Base-by-base conservation (phyloP, 495 filamentous ascomycete species). In the Neurospora sp. region DNA sequence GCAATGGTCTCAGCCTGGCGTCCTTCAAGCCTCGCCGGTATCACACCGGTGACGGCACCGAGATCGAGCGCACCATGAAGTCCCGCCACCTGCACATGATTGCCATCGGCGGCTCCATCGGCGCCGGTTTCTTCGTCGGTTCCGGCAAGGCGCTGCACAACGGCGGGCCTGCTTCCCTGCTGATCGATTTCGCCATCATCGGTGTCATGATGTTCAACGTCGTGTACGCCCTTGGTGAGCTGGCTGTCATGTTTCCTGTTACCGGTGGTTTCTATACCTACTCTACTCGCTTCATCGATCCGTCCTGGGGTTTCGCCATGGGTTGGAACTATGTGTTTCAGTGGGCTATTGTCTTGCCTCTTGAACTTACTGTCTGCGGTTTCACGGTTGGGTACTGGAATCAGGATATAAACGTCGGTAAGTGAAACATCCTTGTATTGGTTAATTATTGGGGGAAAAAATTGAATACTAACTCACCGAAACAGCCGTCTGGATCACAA, bases 301-400 rank as follows among this genome's bases (percentile, higher is more conserved):
- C 90, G 12, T 90, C 90, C 71, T 88, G 93, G 86, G 93, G 93
- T 69, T 96, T 97, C 79, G 91, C 93, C 74, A 94, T 97, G 85
- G 93, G 93, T 71, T 93, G 90, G 89, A 89, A 92, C 78, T 93
- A 93, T 77, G 87, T 89, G 71, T 82, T 91, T 69, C 84, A 87
- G 77, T 93, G 91, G 91, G 79, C 83, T 53, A 80, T 87, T 59
- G 85, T 89, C 45, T 79, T 89, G 39, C 86, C 86, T 44, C 82
- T 89, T 22, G 88, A 89, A 75, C 75, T 88, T 2, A 87, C 85
- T 0, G 86, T 87, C 2, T 87, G 85, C 37, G 76, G 83, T 71
- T 82, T 89, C 35, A 86, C 89, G 39, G 84, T 91, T 27, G 69
- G 78, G 0, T 92, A 89, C 75, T 91, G 91, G 80, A 81, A 84